A percentile compares a stretch with the other conserved stretches of the same genome.
phyloP scores from a whole-genome alignment of 1,139 yeast species.

The Groenewaldozyma auringiensis region DNA sequence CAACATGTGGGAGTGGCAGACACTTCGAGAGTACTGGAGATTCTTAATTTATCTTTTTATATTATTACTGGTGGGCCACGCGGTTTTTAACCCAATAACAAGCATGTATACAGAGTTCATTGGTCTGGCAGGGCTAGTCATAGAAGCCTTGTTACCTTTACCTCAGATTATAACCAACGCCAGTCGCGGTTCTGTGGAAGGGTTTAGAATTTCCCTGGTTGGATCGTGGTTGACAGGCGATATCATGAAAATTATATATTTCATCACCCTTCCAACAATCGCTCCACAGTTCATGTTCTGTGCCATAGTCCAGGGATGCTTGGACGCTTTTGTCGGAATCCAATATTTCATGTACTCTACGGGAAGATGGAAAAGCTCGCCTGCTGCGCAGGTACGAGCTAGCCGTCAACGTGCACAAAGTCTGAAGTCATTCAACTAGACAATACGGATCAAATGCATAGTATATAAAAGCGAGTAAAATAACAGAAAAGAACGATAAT shows the following conservation, averaged over 20 bases:
- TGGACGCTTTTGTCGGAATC: slow-evolving; percentile 68
- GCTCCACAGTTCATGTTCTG: slow-evolving; percentile 66
- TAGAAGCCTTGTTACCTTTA: slow-evolving; percentile 77
- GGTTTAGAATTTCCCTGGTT: slow-evolving; percentile 66
- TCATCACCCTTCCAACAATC: slow-evolving; percentile 53
- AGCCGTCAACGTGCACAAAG: slow-evolving; percentile 23
- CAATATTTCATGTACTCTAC: slow-evolving; percentile 42
- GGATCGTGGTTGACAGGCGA: slow-evolving; percentile 90
- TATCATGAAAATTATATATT: slow-evolving; percentile 62
- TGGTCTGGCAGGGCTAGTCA: slow-evolving; percentile 65
- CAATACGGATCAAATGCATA: too few relatives aligned
- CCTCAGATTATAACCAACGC: slow-evolving; percentile 77
- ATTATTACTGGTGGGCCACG: slow-evolving; percentile 39
- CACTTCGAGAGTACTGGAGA: slow-evolving; percentile 55
- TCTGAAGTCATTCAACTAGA: slow-evolving; percentile 17
- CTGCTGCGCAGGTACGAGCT: slow-evolving; percentile 10
- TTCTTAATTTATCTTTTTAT: slow-evolving; percentile 47
- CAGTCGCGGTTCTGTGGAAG: slow-evolving; percentile 62
- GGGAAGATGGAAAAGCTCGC: slow-evolving; percentile 19
- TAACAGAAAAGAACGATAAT: neutral
- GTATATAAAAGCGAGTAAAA: neutral
- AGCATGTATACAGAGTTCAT: slow-evolving; percentile 45
- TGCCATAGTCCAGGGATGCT: slow-evolving; percentile 70
- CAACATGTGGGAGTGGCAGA: slow-evolving; percentile 82
- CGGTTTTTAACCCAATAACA: slow-evolving; percentile 11